A percentile compares a stretch with the other conserved stretches of the same genome.
phyloP scores from a whole-genome alignment of 305 asterid genomes.

The Fraxinus sp. region DNA sequence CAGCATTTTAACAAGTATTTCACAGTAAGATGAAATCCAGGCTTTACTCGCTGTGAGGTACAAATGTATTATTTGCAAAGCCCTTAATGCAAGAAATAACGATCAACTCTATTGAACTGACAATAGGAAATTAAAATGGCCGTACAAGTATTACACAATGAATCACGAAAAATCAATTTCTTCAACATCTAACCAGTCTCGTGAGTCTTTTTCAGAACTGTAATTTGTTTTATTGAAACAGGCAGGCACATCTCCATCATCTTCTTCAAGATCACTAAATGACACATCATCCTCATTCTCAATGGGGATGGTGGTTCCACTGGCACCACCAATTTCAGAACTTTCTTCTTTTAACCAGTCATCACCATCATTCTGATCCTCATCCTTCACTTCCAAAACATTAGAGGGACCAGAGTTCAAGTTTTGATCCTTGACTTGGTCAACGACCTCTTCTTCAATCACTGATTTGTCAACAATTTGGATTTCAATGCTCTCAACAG shows the following conservation, averaged over 20 bases:
- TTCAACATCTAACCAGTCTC: conserved; percentile 43
- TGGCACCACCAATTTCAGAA: conserved; percentile 40
- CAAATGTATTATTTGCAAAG: conserved; percentile 20
- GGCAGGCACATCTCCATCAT: conserved; percentile 38
- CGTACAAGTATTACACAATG: not conserved
- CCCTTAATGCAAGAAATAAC: not conserved
- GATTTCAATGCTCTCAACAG: conserved; percentile 38
- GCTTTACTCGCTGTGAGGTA: conserved; percentile 18
- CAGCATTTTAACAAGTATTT: not conserved
- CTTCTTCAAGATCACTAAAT: conserved; percentile 30
- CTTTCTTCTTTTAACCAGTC: conserved; percentile 95
- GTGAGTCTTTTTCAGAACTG: conserved; percentile 39
- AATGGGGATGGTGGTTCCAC: conserved; percentile 47
- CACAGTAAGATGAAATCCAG: not conserved
- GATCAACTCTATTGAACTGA: conserved; percentile 27
- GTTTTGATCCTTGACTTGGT: conserved; percentile 33
- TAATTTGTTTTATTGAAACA: conserved; percentile 24
- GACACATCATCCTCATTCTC: conserved; percentile 92
- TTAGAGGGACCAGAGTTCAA: conserved; percentile 20
- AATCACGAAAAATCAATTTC: conserved; percentile 37
- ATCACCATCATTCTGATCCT: conserved; percentile 60
- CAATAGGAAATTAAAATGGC: not conserved
- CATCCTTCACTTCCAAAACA: conserved; percentile 44
- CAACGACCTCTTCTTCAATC: conserved; percentile 40
- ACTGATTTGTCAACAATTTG: conserved; percentile 48